Evolutionary conservation across 2,329 filamentous ascomycete species (phyloP).

Genomic region (Akanthomyces muscarius): DNA sequence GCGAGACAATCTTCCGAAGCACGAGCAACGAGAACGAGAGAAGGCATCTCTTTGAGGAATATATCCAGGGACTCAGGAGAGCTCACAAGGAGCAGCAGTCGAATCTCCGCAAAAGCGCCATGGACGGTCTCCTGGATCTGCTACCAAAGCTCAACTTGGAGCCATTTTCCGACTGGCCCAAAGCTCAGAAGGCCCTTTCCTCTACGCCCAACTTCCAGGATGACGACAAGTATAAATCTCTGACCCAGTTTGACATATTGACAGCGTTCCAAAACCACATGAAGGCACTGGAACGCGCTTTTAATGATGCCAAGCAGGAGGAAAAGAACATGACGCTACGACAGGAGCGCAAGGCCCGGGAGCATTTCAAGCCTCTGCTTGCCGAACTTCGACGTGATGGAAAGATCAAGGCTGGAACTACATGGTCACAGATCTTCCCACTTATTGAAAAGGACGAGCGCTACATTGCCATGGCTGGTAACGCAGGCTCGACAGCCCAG

Average conservation of each 20-base stretch:
- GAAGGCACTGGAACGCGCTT: slow-evolving; percentile 81
- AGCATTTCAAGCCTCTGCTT: slow-evolving; percentile 72
- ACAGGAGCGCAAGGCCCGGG: slow-evolving; percentile 80
- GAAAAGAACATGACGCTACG: slow-evolving; percentile 78
- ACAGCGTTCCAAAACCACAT: slow-evolving; percentile 93
- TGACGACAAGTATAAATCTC: slow-evolving; percentile 79
- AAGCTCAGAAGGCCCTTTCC: slow-evolving; percentile 79
- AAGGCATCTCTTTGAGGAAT: slow-evolving; percentile 88
- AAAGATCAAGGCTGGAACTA: slow-evolving; percentile 83
- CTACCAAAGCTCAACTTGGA: slow-evolving; percentile 78
- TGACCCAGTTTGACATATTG: slow-evolving; percentile 86
- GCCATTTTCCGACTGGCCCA: slow-evolving; percentile 90
- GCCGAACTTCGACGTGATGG: slow-evolving; percentile 68
- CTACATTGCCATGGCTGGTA: slow-evolving; percentile 78
- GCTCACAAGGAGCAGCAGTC: slow-evolving; percentile 72
- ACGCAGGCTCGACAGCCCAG: slow-evolving; percentile 77
- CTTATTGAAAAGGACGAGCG: slow-evolving; percentile 75
- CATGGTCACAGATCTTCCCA: slow-evolving; percentile 80
- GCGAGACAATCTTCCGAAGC: slow-evolving; percentile 91
- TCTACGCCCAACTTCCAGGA: slow-evolving; percentile 71
- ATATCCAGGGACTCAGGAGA: slow-evolving; percentile 80
- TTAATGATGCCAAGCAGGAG: slow-evolving; percentile 86
- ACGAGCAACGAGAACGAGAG: slow-evolving; percentile 85
- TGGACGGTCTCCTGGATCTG: slow-evolving; percentile 76
- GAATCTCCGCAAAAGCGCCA: slow-evolving; percentile 69